Percentiles rank a stretch among this genome's conserved stretches.
Conservation (phyloP, 345 rosid genomes). For the Cardamine occulta region DNA sequence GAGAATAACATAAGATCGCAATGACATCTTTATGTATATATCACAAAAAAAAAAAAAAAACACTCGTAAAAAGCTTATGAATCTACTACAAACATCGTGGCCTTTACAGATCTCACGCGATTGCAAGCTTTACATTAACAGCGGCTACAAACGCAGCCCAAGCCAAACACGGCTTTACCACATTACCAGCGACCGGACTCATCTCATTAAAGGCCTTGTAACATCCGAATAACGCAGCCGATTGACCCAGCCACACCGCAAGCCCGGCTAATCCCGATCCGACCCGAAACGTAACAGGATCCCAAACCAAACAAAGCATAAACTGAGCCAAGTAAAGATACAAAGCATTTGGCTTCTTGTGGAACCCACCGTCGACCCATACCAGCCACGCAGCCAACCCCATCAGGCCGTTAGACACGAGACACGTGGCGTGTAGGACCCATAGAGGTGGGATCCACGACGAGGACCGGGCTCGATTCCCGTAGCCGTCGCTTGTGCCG, state of each 20-base stretch:
- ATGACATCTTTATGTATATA: constrained; percentile 24
- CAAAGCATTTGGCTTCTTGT: constrained; percentile 56
- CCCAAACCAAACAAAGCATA: constrained; percentile 59
- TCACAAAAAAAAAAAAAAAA: constrained; percentile 20
- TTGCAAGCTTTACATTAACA: constrained; percentile 63
- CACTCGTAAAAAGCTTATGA: background rate
- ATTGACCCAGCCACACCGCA: constrained; percentile 47
- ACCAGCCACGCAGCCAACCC: constrained; percentile 88
- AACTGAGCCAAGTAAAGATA: constrained; percentile 63
- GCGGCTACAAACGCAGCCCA: constrained; percentile 68
- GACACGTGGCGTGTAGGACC: constrained; percentile 58
- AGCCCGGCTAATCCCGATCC: constrained; percentile 60
- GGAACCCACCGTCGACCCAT: constrained; percentile 93
- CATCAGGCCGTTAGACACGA: constrained; percentile 62
- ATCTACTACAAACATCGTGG: constrained; percentile 13
- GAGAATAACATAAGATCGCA: background rate
- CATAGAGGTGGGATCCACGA: constrained; percentile 71
- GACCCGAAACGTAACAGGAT: constrained; percentile 52
- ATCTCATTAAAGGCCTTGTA: constrained; percentile 54
- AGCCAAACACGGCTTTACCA: constrained; percentile 76
- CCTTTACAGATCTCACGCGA: constrained; percentile 24
- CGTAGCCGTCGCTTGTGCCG: constrained; percentile 46
- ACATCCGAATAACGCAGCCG: constrained; percentile 62
- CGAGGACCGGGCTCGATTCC: constrained; percentile 38
- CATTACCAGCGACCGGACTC: constrained; percentile 69